phyloP scores from a whole-genome alignment of 2,329 filamentous ascomycete species.

The Dryadomyces sulphureus region DNA sequence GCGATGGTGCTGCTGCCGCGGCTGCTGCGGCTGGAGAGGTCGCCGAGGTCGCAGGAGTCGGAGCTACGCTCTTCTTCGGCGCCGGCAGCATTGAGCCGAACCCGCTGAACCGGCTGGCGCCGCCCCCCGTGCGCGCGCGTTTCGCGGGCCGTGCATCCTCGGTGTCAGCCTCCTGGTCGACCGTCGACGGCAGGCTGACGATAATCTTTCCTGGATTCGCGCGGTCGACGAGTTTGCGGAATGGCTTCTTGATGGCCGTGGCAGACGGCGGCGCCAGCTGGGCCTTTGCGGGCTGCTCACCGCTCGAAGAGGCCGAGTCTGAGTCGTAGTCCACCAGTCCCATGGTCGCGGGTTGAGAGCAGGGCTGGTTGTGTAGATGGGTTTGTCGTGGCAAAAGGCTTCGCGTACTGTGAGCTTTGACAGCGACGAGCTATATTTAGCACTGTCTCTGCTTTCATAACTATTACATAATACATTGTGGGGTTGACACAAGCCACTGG shows the following conservation, averaged over 20 bases:
- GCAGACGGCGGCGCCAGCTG: conserved; percentile 5
- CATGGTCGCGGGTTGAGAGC: conserved; percentile 31
- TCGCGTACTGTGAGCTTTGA: too few species aligned
- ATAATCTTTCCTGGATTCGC: conserved; percentile 72
- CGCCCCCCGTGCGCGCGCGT: conserved; percentile 37
- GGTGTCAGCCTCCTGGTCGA: conserved; percentile 15
- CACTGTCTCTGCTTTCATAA: too few species aligned
- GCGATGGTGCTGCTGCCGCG: conserved; percentile 23
- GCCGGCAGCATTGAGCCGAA: conserved; percentile 81
- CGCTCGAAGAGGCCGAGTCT: conserved; percentile 59
- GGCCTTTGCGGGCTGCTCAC: conserved; percentile 9
- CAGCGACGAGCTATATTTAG: too few species aligned
- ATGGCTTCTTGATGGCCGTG: conserved; percentile 37
- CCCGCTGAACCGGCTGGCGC: conserved; percentile 49
- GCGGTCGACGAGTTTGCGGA: conserved; percentile 70
- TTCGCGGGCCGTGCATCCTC: conserved; percentile 53
- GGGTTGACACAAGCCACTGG: too few species aligned
- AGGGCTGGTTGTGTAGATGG: not conserved
- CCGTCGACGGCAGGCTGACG: conserved; percentile 53
- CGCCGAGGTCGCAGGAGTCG: conserved; percentile 21
- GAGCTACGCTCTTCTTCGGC: conserved; percentile 64
- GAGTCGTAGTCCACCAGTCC: conserved; percentile 74
- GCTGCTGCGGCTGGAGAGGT: conserved; percentile 14
- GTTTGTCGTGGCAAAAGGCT: not conserved
- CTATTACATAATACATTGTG: too few species aligned